Evolutionary conservation across 2,329 filamentous ascomycete genomes (phyloP).

Genomic region (Calonectria henricotiae): DNA sequence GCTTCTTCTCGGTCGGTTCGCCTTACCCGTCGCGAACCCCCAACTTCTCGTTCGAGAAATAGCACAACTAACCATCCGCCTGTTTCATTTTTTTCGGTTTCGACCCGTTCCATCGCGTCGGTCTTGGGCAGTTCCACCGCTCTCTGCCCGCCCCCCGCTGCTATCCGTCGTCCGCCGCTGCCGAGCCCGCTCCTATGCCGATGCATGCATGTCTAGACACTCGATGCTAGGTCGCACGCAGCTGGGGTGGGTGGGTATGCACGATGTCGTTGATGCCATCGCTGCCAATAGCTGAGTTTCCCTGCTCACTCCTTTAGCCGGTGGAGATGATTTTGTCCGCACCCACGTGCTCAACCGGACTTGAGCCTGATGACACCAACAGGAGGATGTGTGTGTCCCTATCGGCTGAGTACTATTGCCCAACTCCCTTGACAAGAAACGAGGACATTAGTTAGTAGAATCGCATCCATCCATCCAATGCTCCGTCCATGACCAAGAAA

Average conservation of each 20-base stretch:
- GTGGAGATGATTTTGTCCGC: conserved; percentile 38
- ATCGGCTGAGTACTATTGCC: background rate
- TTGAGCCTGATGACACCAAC: background rate
- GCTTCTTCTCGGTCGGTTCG: conserved; percentile 35
- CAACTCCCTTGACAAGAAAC: background rate
- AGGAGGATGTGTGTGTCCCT: background rate
- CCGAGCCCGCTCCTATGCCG: conserved; percentile 26
- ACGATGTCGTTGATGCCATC: conserved; percentile 34
- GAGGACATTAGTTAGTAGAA: background rate
- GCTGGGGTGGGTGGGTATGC: conserved; percentile 24
- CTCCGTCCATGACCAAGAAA: background rate
- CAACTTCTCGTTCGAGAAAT: background rate
- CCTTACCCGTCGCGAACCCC: conserved; percentile 22
- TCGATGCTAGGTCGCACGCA: conserved; percentile 30
- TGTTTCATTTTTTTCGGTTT: conserved; percentile 21
- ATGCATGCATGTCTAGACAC: conserved; percentile 27
- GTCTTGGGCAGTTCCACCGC: conserved; percentile 27
- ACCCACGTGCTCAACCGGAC: conserved; percentile 21
- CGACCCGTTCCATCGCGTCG: conserved; percentile 29
- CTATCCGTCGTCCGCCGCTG: conserved; percentile 27
- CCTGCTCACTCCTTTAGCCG: conserved; percentile 27
- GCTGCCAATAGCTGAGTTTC: conserved; percentile 18
- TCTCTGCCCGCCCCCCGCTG: conserved; percentile 16
- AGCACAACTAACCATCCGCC: background rate
- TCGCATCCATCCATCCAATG: background rate